Evolutionary conservation across 1,284 basidiomycete species (phyloP), one percentile per base, ranked within the genome.

Genomic region (Apiotrichum brassicae): DNA sequence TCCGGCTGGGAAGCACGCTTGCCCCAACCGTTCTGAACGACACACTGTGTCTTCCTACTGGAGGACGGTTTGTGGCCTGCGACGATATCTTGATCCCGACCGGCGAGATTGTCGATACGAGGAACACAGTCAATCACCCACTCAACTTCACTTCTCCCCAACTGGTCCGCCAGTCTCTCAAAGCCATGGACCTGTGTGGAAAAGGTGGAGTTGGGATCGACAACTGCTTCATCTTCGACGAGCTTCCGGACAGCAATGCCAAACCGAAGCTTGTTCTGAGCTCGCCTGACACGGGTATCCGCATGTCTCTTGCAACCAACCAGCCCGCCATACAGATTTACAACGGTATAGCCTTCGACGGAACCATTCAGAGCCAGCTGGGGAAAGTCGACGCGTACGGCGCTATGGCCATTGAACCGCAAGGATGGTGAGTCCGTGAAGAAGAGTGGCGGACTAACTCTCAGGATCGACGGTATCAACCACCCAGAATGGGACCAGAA

Each of bases 221-320:
- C 49, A 65, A 68, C 56, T 64, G 64, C 30, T 68, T 62, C 51
- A 52, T 68, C 43, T 53, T 66, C 30, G n/a, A n/a, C n/a, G n/a
- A n/a, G n/a, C n/a, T n/a, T n/a, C n/a, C n/a, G n/a, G n/a, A n/a
- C n/a, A n/a, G n/a, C n/a, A n/a, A n/a, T n/a, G 59, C 63, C 39
- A 25, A 46, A 16, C 60, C 33, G 30, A 45, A 53, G 51, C 46
- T 66, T 6, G 40, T 57, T 18, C 56, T 53, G 54, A 43, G 42
- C 5, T 49, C 43, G 3, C 41, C 54, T 11, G 50, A 54, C 24
- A 63, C 61, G 3, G 65, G 65, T 18, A 61, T 68, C 40, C 56
- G 51, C 22, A 54, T 68, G 50, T 48, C 28, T 14, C 40, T 68
- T 14, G 37, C 41, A 33, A 68, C 65, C 20, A 65, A 68, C 51